Evolutionary conservation across 2,329 filamentous ascomycete genomes (phyloP).

Genomic region (Ophiocordyceps camponoti-saundersi): DNA sequence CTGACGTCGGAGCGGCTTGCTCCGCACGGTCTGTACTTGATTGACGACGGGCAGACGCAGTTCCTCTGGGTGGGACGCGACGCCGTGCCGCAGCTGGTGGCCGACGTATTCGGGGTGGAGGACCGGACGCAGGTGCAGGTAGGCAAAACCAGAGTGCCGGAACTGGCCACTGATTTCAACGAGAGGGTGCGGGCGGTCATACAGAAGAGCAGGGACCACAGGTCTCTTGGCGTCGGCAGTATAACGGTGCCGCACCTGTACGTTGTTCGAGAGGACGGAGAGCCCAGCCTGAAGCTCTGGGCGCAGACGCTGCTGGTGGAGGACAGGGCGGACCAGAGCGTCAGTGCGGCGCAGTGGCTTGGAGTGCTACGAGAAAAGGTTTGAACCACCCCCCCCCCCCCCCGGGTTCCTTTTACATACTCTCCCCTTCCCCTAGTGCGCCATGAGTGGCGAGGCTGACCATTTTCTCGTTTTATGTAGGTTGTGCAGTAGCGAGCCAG

Average conservation of each 20-base stretch:
- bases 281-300: slow-evolving; percentile 90
- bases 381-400: neutral
- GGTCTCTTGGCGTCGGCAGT: slow-evolving; percentile 74
- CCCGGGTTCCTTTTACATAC: neutral
- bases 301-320: slow-evolving; percentile 91
- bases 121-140: slow-evolving; percentile 76
- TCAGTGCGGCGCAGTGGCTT: slow-evolving; percentile 89
- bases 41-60: slow-evolving; percentile 93
- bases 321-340: slow-evolving; percentile 83
- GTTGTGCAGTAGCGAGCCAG: neutral
- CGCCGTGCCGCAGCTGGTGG: slow-evolving; percentile 72
- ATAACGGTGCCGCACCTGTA: slow-evolving; percentile 89
- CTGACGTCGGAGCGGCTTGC: slow-evolving; percentile 77
- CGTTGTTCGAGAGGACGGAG: slow-evolving; percentile 85
- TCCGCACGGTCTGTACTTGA: slow-evolving; percentile 82
- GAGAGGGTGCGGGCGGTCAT: slow-evolving; percentile 81
- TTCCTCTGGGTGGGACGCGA: slow-evolving; percentile 95
- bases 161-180: slow-evolving; percentile 91
- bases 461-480: neutral
- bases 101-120: slow-evolving; percentile 77
- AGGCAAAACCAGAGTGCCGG: slow-evolving; percentile 74
- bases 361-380: slow-evolving; percentile 91
- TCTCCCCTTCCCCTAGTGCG: neutral
- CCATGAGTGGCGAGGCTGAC: neutral
- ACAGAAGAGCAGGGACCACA: slow-evolving; percentile 81